Conservation (phyloP, 352 stramenopile species). For the Phytophthora idaei region DNA sequence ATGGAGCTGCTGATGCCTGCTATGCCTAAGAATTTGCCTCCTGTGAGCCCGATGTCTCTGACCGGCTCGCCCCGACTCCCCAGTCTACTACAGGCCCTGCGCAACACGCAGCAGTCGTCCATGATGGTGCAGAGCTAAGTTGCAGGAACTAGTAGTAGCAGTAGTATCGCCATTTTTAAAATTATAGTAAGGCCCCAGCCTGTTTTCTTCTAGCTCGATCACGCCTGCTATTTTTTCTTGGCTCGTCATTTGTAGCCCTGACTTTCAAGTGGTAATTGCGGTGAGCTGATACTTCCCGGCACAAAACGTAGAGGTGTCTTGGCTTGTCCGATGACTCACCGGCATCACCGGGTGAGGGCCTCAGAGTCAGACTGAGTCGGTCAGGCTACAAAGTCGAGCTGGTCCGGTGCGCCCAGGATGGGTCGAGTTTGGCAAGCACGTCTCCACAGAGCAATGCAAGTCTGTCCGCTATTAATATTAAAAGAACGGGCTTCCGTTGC, state of each 20-base stretch:
- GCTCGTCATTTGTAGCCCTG: too few relatives aligned
- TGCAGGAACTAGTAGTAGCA: slow-evolving; percentile 6
- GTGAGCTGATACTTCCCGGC: not conserved
- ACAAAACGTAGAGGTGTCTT: too few relatives aligned
- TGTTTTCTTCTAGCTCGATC: not conserved
- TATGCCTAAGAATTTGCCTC: slow-evolving; percentile 29
- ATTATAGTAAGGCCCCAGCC: slow-evolving; percentile 19
- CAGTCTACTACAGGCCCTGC: slow-evolving; percentile 52
- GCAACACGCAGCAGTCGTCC: slow-evolving; percentile 37
- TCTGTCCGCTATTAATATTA: too few relatives aligned
- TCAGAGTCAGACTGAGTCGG: too few relatives aligned
- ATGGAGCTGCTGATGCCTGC: slow-evolving; percentile 34
- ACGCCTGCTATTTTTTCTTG: not conserved
- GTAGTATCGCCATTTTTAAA: slow-evolving; percentile 4
- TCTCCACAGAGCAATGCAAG: too few relatives aligned
- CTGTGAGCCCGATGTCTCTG: slow-evolving; percentile 9
- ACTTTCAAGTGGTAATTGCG: too few relatives aligned
- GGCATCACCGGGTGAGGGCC: too few relatives aligned
- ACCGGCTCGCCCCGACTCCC: slow-evolving; percentile 35
- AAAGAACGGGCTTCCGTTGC: not conserved
- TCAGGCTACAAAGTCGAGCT: not conserved
- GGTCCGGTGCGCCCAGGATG: slow-evolving; percentile 1
- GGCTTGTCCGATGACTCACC: too few relatives aligned
- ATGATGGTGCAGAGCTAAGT: slow-evolving; percentile 29
- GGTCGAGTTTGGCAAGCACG: too few relatives aligned